A percentile compares a stretch with the other conserved stretches of the same genome.
These are phyloP conservation scores for Lactifluus hygrophoroides DNA, from an alignment of 768 basidiomycete genomes.

Conservation along the genomic window DNA sequence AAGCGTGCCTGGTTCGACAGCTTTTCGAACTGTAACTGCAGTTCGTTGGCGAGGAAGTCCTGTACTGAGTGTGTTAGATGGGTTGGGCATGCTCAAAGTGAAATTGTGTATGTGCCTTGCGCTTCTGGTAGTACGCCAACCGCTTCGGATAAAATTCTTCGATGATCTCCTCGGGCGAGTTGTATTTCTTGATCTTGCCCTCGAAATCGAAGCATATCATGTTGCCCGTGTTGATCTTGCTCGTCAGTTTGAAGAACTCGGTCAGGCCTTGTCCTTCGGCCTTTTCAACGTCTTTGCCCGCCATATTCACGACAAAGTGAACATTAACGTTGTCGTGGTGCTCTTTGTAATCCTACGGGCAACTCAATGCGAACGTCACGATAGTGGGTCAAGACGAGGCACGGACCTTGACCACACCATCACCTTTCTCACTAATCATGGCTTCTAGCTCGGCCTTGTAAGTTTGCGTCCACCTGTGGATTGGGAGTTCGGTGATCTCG, in stretches of 20 bases:
- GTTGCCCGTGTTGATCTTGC: slow-evolving; percentile 82
- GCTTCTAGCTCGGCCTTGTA: slow-evolving; percentile 89
- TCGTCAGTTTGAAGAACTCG: slow-evolving; percentile 85
- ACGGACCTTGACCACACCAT: slow-evolving; percentile 69
- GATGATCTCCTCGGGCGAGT: slow-evolving; percentile 81
- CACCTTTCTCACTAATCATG: slow-evolving; percentile 82
- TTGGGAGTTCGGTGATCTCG: slow-evolving; percentile 91
- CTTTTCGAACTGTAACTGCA: slow-evolving; percentile 74
- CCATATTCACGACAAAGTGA: slow-evolving; percentile 80
- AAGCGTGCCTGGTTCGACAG: slow-evolving; percentile 94
- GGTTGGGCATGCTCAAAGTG: not conserved
- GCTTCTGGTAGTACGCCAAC: slow-evolving; percentile 87
- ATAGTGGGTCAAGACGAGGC: not conserved
- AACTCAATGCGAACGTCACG: not conserved
- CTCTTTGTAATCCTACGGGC: slow-evolving; percentile 88
- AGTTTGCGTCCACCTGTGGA: slow-evolving; percentile 88
- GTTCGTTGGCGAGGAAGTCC: slow-evolving; percentile 79
- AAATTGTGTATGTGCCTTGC: slow-evolving; percentile 59
- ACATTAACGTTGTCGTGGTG: slow-evolving; percentile 90
- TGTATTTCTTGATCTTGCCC: slow-evolving; percentile 92
- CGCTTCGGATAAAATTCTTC: slow-evolving; percentile 89
- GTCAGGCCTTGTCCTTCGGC: slow-evolving; percentile 83
- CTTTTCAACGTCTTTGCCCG: slow-evolving; percentile 69
- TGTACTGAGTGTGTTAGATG: slow-evolving; percentile 27
- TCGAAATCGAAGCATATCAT: slow-evolving; percentile 99